phyloP scores from a whole-genome alignment of 805 yeast genomes.

The Candida michaelii region DNA sequence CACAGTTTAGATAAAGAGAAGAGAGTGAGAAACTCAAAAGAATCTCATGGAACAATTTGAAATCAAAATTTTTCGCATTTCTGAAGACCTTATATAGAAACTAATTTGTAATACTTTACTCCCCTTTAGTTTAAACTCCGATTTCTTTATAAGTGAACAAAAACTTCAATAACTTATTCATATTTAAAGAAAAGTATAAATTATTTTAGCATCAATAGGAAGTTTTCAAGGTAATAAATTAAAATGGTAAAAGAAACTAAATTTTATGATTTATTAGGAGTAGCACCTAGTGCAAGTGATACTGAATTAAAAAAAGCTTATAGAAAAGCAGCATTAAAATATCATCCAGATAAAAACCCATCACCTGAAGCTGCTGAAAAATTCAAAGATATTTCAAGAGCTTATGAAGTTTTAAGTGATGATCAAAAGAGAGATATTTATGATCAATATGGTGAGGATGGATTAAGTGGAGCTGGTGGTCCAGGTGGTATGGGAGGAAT shows the following conservation, averaged over 20 bases:
- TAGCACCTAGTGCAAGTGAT: slow-evolving; percentile 65
- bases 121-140: not conserved
- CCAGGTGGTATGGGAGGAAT: slow-evolving; percentile 57
- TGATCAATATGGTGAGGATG: slow-evolving; percentile 92
- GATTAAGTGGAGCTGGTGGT: slow-evolving; percentile 73
- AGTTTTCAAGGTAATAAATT: not conserved
- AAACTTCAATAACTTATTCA: not conserved
- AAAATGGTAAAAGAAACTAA: slow-evolving; percentile 79
- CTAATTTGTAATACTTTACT: not conserved
- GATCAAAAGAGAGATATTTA: slow-evolving; percentile 84
- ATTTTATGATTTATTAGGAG: slow-evolving; percentile 73
- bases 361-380: slow-evolving; percentile 92
- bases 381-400: slow-evolving; percentile 86
- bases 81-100: slow-evolving; percentile 4
- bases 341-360: slow-evolving; percentile 82
- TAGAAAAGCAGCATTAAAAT: slow-evolving; percentile 76
- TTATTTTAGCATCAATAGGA: too few species aligned
- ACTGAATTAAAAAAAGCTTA: slow-evolving; percentile 78
- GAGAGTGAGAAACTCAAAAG: not conserved
- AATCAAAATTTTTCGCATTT: slow-evolving; percentile 7
- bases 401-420: slow-evolving; percentile 86
- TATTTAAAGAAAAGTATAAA: not conserved
- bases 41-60: slow-evolving; percentile 10
- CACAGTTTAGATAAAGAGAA: too few species aligned
- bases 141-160: not conserved